Evolutionary conservation across 768 basidiomycete species (phyloP).

Genomic region (Phylloporus sp.): DNA sequence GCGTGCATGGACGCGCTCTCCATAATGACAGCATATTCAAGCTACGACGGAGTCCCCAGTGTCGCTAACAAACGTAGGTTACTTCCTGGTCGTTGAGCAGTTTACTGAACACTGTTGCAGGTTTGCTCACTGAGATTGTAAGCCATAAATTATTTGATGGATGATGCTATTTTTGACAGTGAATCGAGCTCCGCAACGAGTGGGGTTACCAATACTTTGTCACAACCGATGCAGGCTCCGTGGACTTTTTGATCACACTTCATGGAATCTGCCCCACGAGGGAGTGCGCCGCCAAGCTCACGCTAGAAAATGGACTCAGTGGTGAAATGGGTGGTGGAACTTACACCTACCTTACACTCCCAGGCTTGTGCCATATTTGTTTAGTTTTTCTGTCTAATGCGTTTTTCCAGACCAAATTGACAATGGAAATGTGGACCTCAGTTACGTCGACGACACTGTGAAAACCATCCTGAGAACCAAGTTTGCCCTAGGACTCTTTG

Average conservation of each 20-base stretch:
- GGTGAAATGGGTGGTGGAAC: slow-evolving; percentile 22
- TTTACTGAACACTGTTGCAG: slow-evolving; percentile 4
- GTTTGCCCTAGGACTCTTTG: slow-evolving; percentile 43
- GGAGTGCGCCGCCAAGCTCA: slow-evolving; percentile 55
- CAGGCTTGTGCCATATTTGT: slow-evolving; percentile 34
- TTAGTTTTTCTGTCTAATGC: neutral
- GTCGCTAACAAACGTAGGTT: slow-evolving; percentile 49
- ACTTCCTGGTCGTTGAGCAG: neutral
- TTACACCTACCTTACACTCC: slow-evolving; percentile 58
- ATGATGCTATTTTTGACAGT: neutral
- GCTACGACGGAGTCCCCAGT: slow-evolving; percentile 63
- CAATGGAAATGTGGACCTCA: too few relatives aligned
- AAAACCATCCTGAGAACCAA: slow-evolving; percentile 11
- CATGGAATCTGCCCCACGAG: slow-evolving; percentile 56
- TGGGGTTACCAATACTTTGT: slow-evolving; percentile 49
- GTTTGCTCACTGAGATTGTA: slow-evolving; percentile 18
- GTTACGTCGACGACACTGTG: too few relatives aligned
- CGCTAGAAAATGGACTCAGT: slow-evolving; percentile 16
- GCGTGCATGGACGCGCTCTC: slow-evolving; percentile 56
- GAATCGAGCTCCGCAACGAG: slow-evolving; percentile 51
- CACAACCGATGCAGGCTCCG: slow-evolving; percentile 56
- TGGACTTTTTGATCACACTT: slow-evolving; percentile 51
- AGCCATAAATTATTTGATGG: neutral
- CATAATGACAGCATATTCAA: slow-evolving; percentile 69
- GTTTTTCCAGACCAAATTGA: neutral